Conservation (phyloP, 2,329 filamentous ascomycete genomes). For the Tolypocladium album region DNA sequence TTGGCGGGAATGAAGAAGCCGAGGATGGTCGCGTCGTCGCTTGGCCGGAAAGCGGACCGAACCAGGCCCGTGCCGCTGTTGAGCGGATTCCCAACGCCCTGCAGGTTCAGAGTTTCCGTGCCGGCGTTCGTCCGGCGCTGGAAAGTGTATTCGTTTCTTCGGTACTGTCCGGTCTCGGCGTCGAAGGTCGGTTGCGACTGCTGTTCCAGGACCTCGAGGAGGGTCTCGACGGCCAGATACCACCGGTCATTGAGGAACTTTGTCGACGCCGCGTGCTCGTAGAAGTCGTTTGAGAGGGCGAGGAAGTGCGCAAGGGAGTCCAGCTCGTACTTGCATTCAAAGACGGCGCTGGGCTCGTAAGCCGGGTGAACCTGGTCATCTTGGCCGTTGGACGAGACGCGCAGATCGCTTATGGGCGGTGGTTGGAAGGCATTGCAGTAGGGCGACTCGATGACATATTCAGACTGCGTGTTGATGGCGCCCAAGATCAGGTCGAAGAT, state of each 20-base stretch:
- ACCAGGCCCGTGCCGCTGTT: slow-evolving; percentile 76
- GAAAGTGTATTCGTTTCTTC: slow-evolving; percentile 77
- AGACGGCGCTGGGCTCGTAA: slow-evolving; percentile 77
- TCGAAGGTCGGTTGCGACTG: slow-evolving; percentile 79
- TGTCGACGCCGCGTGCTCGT: slow-evolving; percentile 65
- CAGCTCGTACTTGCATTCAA: slow-evolving; percentile 98
- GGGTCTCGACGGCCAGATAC: slow-evolving; percentile 63
- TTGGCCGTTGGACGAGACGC: slow-evolving; percentile 65
- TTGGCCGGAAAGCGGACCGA: slow-evolving; percentile 85
- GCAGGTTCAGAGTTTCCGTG: slow-evolving; percentile 80
- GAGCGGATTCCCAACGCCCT: slow-evolving; percentile 83
- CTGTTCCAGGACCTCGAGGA: slow-evolving; percentile 64
- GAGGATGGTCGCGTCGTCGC: slow-evolving; percentile 87
- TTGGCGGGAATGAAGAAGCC: slow-evolving; percentile 94
- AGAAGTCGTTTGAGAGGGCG: slow-evolving; percentile 74
- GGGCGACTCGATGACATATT: slow-evolving; percentile 87
- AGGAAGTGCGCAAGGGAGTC: slow-evolving; percentile 92
- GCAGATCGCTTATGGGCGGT: slow-evolving; percentile 69
- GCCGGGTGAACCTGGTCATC: slow-evolving; percentile 74
- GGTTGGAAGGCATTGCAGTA: slow-evolving; percentile 99
- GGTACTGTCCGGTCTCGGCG: slow-evolving; percentile 49
- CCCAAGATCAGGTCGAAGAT: slow-evolving; percentile 77
- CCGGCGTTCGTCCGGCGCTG: slow-evolving; percentile 68
- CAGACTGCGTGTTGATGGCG: slow-evolving; percentile 90
- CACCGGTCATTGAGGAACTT: slow-evolving; percentile 73